Percentiles rank a stretch among this genome's conserved stretches.
phyloP scores from a whole-genome alignment of 2,329 filamentous ascomycete species.

The Cladobotryum mycophilum region DNA sequence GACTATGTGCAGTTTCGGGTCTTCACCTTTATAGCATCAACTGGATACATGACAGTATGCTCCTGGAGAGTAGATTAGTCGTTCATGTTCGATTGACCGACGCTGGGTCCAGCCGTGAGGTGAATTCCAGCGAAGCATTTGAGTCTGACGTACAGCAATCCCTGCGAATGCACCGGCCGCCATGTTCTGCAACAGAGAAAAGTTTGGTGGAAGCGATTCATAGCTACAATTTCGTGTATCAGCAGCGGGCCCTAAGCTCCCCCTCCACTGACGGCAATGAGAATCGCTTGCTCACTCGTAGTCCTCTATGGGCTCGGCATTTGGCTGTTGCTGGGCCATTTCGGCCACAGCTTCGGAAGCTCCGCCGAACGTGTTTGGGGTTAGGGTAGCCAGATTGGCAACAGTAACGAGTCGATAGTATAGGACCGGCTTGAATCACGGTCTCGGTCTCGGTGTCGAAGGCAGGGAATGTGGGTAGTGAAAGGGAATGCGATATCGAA shows the following conservation, averaged over 20 bases:
- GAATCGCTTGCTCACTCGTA: constrained; percentile 49
- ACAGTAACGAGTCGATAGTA: constrained; percentile 15
- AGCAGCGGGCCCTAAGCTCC: background rate
- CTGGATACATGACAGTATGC: constrained; percentile 98
- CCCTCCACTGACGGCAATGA: background rate
- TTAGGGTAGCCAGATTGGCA: constrained; percentile 58
- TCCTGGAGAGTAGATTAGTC: constrained; percentile 52
- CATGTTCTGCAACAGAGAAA: constrained; percentile 93
- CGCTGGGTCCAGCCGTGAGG: background rate
- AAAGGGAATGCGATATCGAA: background rate
- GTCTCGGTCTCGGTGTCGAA: background rate
- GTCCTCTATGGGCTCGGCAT: constrained; percentile 56
- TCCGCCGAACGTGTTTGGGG: constrained; percentile 55
- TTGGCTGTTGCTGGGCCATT: constrained; percentile 66
- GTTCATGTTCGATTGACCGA: background rate
- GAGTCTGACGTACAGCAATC: constrained; percentile 64
- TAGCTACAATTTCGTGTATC: constrained; percentile 49
- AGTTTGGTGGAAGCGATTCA: constrained; percentile 90
- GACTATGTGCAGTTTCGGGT: background rate
- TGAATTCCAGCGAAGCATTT: background rate
- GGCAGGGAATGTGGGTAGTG: background rate
- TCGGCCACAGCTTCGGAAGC: constrained; percentile 60
- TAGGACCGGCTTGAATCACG: constrained; percentile 1
- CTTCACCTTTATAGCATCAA: constrained; percentile 90
- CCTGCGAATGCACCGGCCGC: constrained; percentile 92